phyloP scores from a whole-genome alignment of 495 filamentous ascomycete species.

The Aspergillus baeticus region DNA sequence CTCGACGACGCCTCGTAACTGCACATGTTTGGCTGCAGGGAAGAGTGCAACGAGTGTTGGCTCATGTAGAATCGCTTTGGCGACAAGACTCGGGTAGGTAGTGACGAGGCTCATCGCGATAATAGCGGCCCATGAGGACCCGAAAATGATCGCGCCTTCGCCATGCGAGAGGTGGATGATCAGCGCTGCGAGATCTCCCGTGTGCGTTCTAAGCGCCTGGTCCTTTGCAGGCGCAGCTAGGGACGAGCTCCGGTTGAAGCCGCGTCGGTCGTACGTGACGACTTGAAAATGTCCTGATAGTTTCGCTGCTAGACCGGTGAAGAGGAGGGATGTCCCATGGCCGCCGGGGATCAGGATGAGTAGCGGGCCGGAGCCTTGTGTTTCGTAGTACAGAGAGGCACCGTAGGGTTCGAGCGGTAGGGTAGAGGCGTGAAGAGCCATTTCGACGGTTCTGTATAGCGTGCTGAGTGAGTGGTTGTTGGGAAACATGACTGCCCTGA shows the following conservation, averaged over 20 bases:
- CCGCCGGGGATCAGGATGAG: conserved; percentile 9
- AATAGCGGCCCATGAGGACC: neutral
- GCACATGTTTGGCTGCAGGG: no score
- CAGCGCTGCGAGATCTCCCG: neutral
- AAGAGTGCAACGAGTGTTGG: no score
- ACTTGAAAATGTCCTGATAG: conserved; percentile 8
- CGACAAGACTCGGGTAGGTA: neutral
- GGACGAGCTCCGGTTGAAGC: conserved; percentile 2
- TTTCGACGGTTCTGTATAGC: no score
- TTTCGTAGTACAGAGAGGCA: conserved; percentile 11
- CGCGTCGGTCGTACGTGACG: conserved; percentile 13
- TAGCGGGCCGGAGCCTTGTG: conserved; percentile 3
- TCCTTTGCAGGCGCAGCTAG: neutral
- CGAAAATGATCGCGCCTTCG: neutral
- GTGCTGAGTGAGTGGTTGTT: no score
- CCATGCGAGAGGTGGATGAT: neutral
- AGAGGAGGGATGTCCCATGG: conserved; percentile 5
- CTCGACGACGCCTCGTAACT: no score
- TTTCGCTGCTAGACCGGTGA: neutral
- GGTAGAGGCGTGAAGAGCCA: no score
- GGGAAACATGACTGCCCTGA: no score
- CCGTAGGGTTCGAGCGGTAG: neutral
- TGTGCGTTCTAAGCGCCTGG: no score
- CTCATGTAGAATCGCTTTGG: no score
- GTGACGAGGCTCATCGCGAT: neutral